Base-by-base conservation (phyloP, 73 alveolate genomes). In the Durusdinium trenchii region DNA sequence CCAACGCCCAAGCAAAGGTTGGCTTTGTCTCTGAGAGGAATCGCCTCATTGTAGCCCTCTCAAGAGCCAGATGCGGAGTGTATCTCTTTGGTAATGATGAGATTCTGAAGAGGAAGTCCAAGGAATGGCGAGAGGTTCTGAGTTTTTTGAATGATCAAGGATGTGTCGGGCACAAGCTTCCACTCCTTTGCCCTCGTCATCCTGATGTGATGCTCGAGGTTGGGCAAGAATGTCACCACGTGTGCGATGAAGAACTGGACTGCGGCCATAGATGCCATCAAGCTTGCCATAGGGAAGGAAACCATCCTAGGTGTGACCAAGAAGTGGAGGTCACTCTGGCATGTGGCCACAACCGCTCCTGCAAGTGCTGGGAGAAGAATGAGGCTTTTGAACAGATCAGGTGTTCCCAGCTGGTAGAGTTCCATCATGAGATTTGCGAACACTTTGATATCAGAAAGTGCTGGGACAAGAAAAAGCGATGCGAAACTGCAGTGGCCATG, bases 41-140 rank as follows among this genome's bases (percentile, higher is more conserved):
- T 36, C 90, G 98, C 2, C 60, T 91, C 35, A 91, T 91, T 35
- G 98, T 91, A 3, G 98, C 98, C 26, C 12, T 51, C 54, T 91
- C 98, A 69, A 71, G 98, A 45, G 98, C 98, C 1, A 69, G 98
- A 36, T 91, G 90, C 38, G 98, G 98, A 0, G 98, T 91, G 45
- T 91, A 69, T 46, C 20, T 91, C 62, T 91, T 91, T 47, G 98
- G 98, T 16, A 91, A 91, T n/a, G 98, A 91, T 46, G 40, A 45
- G 79, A 42, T 91, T 57, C 46, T 91, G 98, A 36, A 43, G 35
- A 50, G 69, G 89, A 91, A 91, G 54, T 67, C 98, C 95, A 57
- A 57, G 30, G 95, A 87, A 26, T 87, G 95, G 95, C 60, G 71
- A 43, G 50, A 81, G 91, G 91, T 81, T 46, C 91, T 81, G 64